Conservation (phyloP, 192 early-diverging fungal genomes). For the Coemansia sp. region DNA sequence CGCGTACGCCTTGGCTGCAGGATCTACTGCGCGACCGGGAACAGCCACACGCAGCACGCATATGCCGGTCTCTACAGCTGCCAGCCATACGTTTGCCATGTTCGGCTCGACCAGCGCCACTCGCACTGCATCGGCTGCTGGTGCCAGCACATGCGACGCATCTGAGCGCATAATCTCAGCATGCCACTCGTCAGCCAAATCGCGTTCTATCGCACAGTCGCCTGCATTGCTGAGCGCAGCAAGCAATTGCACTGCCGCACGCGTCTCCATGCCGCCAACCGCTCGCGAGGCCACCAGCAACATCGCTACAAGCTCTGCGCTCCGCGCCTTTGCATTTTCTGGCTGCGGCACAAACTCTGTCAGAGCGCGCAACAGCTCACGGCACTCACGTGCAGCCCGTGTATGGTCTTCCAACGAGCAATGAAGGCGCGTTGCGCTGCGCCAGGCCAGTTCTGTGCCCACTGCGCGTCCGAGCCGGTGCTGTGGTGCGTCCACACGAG, state of each 20-base stretch:
- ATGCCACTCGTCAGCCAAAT: conserved; percentile 8
- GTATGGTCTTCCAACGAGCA: conserved; percentile 19
- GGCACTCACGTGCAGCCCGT: not conserved
- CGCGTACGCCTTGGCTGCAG: conserved; percentile 70
- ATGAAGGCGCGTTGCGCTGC: conserved; percentile 10
- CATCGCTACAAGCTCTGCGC: conserved; percentile 9
- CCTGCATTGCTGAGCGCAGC: not conserved
- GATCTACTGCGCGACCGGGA: conserved; percentile 80
- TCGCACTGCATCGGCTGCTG: conserved; percentile 13
- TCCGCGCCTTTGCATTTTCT: not conserved
- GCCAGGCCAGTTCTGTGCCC: conserved; percentile 37
- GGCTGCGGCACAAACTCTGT: conserved; percentile 9
- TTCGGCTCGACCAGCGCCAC: not conserved
- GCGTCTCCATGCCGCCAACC: not conserved
- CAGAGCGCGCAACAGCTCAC: conserved; percentile 21
- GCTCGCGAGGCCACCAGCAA: not conserved
- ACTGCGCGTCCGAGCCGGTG: conserved; percentile 21
- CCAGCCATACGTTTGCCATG: conserved; percentile 4
- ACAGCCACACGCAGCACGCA: conserved; percentile 70
- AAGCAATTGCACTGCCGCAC: conserved; percentile 2
- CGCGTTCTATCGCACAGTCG: not conserved
- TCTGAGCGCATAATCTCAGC: conserved; percentile 8
- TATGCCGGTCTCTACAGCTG: conserved; percentile 46
- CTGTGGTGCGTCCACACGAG: conserved; percentile 7
- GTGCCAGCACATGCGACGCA: not conserved